Evolutionary conservation across 176 grass and related monocot genomes (phyloP), one percentile per base, ranked within the genome.

Genomic region (Juncus effusus): DNA sequence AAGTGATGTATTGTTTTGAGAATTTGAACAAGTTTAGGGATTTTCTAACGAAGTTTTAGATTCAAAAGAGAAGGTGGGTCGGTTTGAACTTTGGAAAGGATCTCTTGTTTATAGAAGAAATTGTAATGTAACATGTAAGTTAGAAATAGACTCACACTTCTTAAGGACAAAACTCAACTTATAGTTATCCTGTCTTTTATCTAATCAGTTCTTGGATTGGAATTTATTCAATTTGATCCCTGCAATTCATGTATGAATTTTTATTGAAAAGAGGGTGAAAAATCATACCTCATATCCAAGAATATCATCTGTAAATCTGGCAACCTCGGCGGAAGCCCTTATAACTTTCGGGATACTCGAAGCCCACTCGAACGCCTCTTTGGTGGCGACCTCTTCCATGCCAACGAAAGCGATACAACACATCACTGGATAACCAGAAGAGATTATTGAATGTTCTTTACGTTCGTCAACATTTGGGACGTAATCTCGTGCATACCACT

Each of bases 281-380:
- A 13, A 7, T 1, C 13, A 7, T 60, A 82, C 76, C 64, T 87
- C 77, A 40, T 56, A 70, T 2, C 45, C 65, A 14, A 45, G 6
- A 13, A 87, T 10, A 5, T 87, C 79, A 76, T 87, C 53, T 56
- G 75, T 76, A 35, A 79, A 79, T 57, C 71, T 76, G 14, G n/a
- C 1, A 8, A 82, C 51, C 16, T 68, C 4, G 7, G 42, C 50
- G 10, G 19, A 65, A 10, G 70, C 79, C 49, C 38, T 36, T 0
- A 82, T 41, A 0, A 36, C 5, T 8, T 81, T 54, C 2, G 53
- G 65, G 13, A 16, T 15, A 4, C 59, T 60, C 0, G 36, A 75
- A 64, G 59, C 47, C 78, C 86, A 89, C 47, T 84, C 69, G 0
- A 89, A 59, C 58, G 64, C 64, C 6, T 72, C 78, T 36, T 78